Percentiles rank a stretch among this genome's conserved stretches.
Conservation (phyloP, 2,329 filamentous ascomycete genomes). For the Penicillium rolfsii region DNA sequence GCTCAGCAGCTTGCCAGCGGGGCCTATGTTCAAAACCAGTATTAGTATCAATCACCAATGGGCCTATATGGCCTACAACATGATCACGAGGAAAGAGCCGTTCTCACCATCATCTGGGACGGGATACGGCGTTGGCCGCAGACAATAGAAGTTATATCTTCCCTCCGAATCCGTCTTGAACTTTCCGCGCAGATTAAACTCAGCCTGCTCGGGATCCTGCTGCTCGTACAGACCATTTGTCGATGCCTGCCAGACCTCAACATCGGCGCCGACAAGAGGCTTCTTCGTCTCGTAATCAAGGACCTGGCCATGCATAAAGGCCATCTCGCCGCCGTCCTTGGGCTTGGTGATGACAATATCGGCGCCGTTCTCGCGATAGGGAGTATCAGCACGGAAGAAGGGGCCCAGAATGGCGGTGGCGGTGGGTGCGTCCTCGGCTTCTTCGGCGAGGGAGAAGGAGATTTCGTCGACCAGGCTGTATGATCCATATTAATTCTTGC, state of each 20-base stretch:
- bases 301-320: slow-evolving; percentile 67
- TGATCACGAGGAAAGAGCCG: too few relatives aligned
- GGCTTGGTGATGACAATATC: slow-evolving; percentile 62
- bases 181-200: slow-evolving; percentile 74
- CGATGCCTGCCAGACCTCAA: slow-evolving; percentile 80
- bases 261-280: slow-evolving; percentile 65
- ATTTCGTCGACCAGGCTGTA: slow-evolving; percentile 74
- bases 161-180: slow-evolving; percentile 70
- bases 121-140: slow-evolving; percentile 63
- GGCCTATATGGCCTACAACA: neutral
- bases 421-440: slow-evolving; percentile 61
- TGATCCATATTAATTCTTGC: neutral
- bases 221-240: slow-evolving; percentile 75
- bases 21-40: slow-evolving; percentile 43
- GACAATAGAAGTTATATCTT: slow-evolving; percentile 63
- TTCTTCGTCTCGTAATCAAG: slow-evolving; percentile 62
- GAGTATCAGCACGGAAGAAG: slow-evolving; percentile 78
- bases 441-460: slow-evolving; percentile 66
- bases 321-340: slow-evolving; percentile 57
- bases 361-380: slow-evolving; percentile 68
- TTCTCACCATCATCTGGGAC: slow-evolving; percentile 56
- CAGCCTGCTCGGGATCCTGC: slow-evolving; percentile 70
- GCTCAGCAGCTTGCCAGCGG: slow-evolving; percentile 61
- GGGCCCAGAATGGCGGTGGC: slow-evolving; percentile 81
- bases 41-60: neutral